phyloP scores from a whole-genome alignment of 1,284 basidiomycete species.

The Xerocomus nothofagi region DNA sequence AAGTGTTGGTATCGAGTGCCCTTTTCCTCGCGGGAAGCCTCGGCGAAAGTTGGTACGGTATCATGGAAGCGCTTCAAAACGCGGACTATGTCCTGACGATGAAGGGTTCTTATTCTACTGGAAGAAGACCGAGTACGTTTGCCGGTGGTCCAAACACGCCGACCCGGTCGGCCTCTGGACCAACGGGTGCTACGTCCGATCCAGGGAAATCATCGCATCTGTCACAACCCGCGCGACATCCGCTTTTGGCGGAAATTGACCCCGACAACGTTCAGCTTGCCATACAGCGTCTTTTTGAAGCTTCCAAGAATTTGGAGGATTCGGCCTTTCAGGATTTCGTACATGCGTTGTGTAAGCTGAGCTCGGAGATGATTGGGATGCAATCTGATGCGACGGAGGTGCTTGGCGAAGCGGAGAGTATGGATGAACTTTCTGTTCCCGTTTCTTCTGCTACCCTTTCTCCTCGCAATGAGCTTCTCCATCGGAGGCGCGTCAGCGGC shows the following conservation, averaged over 20 bases:
- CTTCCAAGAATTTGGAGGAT: constrained; percentile 82
- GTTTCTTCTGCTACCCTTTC: constrained; percentile 39
- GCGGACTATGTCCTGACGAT: constrained; percentile 85
- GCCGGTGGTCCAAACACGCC: constrained; percentile 32
- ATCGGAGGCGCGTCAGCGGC: constrained; percentile 79
- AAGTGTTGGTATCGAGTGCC: constrained; percentile 77
- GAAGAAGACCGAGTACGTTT: constrained; percentile 40
- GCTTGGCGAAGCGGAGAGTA: constrained; percentile 39
- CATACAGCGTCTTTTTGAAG: constrained; percentile 82
- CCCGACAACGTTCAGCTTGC: constrained; percentile 67
- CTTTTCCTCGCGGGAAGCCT: constrained; percentile 84
- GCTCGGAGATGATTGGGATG: constrained; percentile 88
- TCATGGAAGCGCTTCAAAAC: constrained; percentile 89
- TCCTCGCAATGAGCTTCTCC: constrained; percentile 45
- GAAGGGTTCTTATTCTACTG: constrained; percentile 42
- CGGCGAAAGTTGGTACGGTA: constrained; percentile 86
- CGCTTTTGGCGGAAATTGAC: constrained; percentile 73
- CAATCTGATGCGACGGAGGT: constrained; percentile 48
- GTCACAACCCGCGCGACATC: constrained; percentile 43
- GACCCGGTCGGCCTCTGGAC: constrained; percentile 40
- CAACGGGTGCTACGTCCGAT: constrained; percentile 23
- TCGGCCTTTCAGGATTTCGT: constrained; percentile 81
- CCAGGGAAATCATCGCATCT: constrained; percentile 18
- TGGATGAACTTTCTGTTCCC: constrained; percentile 40
- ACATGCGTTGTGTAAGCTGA: constrained; percentile 80